Base-by-base conservation (phyloP, 2,329 filamentous ascomycete species). In the Fusarium tanahbumbuense region DNA sequence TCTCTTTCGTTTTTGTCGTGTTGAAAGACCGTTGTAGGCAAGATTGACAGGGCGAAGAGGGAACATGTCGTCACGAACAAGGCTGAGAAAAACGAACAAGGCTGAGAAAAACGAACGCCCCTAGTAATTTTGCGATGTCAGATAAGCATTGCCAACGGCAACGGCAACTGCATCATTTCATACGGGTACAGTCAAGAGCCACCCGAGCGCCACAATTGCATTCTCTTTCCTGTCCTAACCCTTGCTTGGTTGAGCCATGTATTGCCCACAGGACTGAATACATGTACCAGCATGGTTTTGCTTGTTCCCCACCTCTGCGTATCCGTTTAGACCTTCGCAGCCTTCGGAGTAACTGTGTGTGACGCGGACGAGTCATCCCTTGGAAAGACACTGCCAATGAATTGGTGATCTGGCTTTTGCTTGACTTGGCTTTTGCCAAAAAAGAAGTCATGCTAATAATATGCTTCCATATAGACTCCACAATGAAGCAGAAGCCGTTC, bases 401-500 rank as follows among this genome's bases (percentile, higher is more conserved):
- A 55, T 28, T 61, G 28, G 45, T 45, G 45, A 49, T 57, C 55
- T 46, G 52, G 34, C 32, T 65, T 42, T 45, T 54, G 44, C 30
- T 34, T 44, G 52, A 64, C 46, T 27, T 57, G 42, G 23, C 52
- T 60, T 52, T 30, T 50, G 45, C 34, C 34, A 37, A 37, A 55
- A 42, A 60, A 20, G 52, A 60, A 54, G 34, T 49, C 27, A 22
- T 41, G 25, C 16, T 40, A 40, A 47, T 44, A 48, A 47, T 47
- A 58, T 65, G 30, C 25, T 60, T 40, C 40, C 22, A 27, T 40
- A 58, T n/a, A 37, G 34, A 37, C 62, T 59, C 53, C 66, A 63
- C 41, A 58, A 44, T 52, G 54, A 52, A 71, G 62, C 64, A 52
- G 49, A 50, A 60, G 59, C 64, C 52, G 53, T 71, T 66, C 68